These are phyloP conservation scores for Aspergillus pseudoviridinutans DNA, from an alignment of 2,329 filamentous ascomycete species.

Conservation along the genomic window DNA sequence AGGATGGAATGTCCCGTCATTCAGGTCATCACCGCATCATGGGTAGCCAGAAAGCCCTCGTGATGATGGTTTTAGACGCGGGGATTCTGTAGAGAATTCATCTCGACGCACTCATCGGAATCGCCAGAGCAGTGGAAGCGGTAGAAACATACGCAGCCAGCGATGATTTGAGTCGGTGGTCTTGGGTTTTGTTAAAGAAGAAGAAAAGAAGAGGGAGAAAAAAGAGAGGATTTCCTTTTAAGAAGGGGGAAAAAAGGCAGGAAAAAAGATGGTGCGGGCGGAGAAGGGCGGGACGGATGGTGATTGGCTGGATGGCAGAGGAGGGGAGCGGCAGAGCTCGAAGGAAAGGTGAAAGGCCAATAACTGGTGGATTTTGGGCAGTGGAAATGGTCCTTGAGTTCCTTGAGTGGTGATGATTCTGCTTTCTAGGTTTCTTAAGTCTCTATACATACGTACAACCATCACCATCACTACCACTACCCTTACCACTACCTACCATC, in stretches of 20 bases:
- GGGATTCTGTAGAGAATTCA: constrained; percentile 42
- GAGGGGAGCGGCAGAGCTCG: constrained; percentile 5
- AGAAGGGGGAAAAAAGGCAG: constrained; percentile 17
- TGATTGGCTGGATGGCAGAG: constrained; percentile 26
- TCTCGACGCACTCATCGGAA: constrained; percentile 72
- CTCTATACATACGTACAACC: background rate
- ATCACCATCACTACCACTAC: background rate
- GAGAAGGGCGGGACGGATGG: constrained; percentile 13
- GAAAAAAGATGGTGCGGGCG: constrained; percentile 32
- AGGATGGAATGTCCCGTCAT: constrained; percentile 36
- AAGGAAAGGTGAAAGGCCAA: background rate
- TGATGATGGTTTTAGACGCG: constrained; percentile 81
- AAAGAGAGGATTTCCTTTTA: constrained; percentile 11
- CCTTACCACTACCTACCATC: background rate
- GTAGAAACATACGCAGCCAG: constrained; percentile 48
- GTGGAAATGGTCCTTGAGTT: background rate
- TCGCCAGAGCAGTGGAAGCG: constrained; percentile 60
- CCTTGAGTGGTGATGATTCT: background rate
- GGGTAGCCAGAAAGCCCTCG: constrained; percentile 49
- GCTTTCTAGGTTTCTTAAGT: background rate
- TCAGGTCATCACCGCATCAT: constrained; percentile 47
- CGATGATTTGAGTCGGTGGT: constrained; percentile 75
- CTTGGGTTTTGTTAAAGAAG: constrained; percentile 49
- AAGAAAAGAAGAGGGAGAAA: constrained; percentile 25
- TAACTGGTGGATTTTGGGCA: background rate